phyloP scores from a whole-genome alignment of 495 filamentous ascomycete genomes.

The Hypoxylon trugodes region DNA sequence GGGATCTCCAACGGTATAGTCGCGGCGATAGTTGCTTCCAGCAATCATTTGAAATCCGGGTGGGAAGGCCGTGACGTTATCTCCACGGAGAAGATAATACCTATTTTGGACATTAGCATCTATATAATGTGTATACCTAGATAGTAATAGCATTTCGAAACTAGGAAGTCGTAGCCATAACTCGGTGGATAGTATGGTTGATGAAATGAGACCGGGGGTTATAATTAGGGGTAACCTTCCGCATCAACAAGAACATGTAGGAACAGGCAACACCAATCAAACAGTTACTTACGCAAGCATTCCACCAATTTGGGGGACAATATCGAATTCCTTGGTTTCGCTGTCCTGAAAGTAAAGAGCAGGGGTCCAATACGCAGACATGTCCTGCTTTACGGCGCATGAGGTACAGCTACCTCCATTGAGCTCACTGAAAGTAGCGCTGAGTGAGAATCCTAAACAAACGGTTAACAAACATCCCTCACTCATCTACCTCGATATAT shows the following conservation, averaged over 20 bases:
- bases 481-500: not conserved
- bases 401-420: slow-evolving; percentile 66
- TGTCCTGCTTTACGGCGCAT: slow-evolving; percentile 70
- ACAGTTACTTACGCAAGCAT: slow-evolving; percentile 64
- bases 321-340: slow-evolving; percentile 49
- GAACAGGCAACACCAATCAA: not conserved
- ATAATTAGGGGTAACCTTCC: not conserved
- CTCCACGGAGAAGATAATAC: slow-evolving; percentile 76
- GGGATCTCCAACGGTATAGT: slow-evolving; percentile 69
- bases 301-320: slow-evolving; percentile 65
- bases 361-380: slow-evolving; percentile 75
- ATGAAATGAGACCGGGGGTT: not conserved
- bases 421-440: slow-evolving; percentile 59
- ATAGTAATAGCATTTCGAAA: no score
- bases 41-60: slow-evolving; percentile 85
- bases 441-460: slow-evolving; percentile 57
- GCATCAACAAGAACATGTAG: not conserved
- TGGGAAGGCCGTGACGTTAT: slow-evolving; percentile 78
- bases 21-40: slow-evolving; percentile 72
- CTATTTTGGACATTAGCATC: slow-evolving; percentile 48
- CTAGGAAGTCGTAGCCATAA: no score
- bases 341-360: slow-evolving; percentile 68
- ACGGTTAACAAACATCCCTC: not conserved
- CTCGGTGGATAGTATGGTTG: not conserved
- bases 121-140: no score